These are phyloP conservation scores for Fusarium phyllophilum DNA, from an alignment of 2,329 filamentous ascomycete genomes.

Conservation along the genomic window DNA sequence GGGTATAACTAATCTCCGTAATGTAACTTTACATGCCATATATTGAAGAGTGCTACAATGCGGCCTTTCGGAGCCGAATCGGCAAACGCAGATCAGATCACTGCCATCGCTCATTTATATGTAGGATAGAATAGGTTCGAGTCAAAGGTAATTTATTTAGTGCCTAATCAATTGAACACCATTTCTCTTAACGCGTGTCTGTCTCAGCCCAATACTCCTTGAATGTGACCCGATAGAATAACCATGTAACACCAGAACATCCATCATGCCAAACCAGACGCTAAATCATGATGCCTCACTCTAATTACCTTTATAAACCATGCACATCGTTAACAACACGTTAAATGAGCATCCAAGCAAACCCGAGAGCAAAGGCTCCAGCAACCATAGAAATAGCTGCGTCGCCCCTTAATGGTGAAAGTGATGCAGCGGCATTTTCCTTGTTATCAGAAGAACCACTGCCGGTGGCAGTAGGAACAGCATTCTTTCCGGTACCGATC, in stretches of 20 bases:
- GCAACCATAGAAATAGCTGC: slow-evolving; percentile 11
- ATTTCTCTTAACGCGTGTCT: background rate
- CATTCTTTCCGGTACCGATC: slow-evolving; percentile 60
- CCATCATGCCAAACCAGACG: background rate
- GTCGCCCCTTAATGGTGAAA: slow-evolving; percentile 3
- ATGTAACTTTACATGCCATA: background rate
- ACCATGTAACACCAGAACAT: background rate
- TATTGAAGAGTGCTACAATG: background rate
- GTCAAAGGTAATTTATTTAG: background rate
- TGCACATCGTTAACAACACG: background rate
- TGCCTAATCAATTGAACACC: background rate
- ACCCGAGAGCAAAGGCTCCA: slow-evolving; percentile 22
- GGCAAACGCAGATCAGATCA: slow-evolving; percentile 17
- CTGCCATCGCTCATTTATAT: background rate
- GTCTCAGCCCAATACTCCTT: background rate
- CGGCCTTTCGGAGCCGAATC: slow-evolving; percentile 35
- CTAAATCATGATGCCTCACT: background rate
- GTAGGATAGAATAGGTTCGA: background rate
- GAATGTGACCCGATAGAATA: background rate
- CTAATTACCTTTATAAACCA: background rate
- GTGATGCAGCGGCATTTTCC: slow-evolving; percentile 16
- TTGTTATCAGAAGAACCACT: slow-evolving; percentile 47
- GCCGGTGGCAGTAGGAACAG: slow-evolving; percentile 64
- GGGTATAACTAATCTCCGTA: background rate
- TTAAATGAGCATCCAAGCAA: slow-evolving; percentile 32